Evolutionary conservation across 306 rosid genomes (phyloP).

Genomic region (Prunus padus): DNA sequence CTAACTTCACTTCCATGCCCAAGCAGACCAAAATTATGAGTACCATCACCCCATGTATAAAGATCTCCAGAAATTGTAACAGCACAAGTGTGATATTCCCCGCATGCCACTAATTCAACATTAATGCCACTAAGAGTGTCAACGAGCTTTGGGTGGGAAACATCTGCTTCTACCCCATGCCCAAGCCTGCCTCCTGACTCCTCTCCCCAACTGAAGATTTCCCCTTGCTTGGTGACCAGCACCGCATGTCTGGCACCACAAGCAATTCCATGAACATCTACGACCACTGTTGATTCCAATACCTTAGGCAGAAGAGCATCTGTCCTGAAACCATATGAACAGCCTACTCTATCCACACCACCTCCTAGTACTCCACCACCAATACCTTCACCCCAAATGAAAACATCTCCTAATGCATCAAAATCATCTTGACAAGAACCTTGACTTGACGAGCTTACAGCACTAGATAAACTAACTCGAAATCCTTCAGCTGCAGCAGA

Average conservation of each 20-base stretch:
- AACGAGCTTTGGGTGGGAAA: conserved; percentile 76
- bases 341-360: conserved; percentile 60
- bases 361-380: conserved; percentile 76
- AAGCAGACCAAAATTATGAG: conserved; percentile 64
- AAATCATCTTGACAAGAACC: conserved; percentile 80
- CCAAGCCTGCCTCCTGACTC: conserved; percentile 98
- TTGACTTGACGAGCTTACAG: conserved; percentile 93
- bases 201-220: conserved; percentile 96
- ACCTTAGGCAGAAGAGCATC: conserved; percentile 89
- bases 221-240: conserved; percentile 84
- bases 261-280: conserved; percentile 83
- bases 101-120: conserved; percentile 85
- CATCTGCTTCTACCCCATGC: conserved; percentile 77
- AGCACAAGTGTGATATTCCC: conserved; percentile 93
- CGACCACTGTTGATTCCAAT: conserved; percentile 74
- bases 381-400: conserved; percentile 84
- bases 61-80: conserved; percentile 89
- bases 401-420: conserved; percentile 80
- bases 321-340: conserved; percentile 45
- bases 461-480: conserved; percentile 93
- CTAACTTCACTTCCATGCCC: conserved; percentile 86
- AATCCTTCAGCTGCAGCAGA: conserved; percentile 64
- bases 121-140: conserved; percentile 66
- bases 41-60: conserved; percentile 95
- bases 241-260: conserved; percentile 88